phyloP scores from a whole-genome alignment of 2,329 filamentous ascomycete species.

The Aspergillus aculeatinus region DNA sequence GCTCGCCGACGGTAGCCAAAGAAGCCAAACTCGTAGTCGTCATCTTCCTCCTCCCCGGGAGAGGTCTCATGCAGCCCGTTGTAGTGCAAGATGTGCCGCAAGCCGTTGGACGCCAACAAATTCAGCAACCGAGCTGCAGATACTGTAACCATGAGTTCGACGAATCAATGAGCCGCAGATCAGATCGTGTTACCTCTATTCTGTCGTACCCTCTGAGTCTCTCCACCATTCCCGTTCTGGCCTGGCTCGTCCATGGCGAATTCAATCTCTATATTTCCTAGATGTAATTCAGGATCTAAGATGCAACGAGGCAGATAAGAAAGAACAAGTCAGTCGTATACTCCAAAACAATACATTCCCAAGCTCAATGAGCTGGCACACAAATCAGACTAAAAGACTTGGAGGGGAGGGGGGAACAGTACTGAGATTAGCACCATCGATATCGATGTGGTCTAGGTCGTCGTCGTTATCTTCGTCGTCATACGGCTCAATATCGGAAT shows the following conservation, averaged over 20 bases:
- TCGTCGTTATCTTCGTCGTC: conserved; percentile 39
- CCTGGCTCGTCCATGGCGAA: conserved; percentile 28
- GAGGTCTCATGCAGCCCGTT: conserved; percentile 29
- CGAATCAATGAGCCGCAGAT: background rate
- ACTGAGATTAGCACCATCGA: conserved; percentile 24
- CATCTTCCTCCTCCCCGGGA: conserved; percentile 29
- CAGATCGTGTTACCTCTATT: conserved; percentile 23
- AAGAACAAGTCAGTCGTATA: background rate
- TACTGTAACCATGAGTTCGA: conserved; percentile 23
- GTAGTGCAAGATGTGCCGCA: conserved; percentile 52
- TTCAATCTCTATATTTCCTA: conserved; percentile 31
- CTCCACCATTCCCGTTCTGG: conserved; percentile 17
- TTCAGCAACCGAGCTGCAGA: conserved; percentile 51
- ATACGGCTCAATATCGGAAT: conserved; percentile 39
- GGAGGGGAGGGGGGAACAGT: conserved; percentile 1
- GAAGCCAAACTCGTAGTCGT: conserved; percentile 29
- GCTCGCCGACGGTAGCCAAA: conserved; percentile 50
- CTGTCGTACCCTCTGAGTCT: conserved; percentile 13
- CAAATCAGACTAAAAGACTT: background rate
- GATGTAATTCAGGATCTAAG: conserved; percentile 14
- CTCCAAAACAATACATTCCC: background rate
- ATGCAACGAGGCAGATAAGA: background rate
- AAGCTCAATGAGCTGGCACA: background rate
- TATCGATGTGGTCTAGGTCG: conserved; percentile 24
- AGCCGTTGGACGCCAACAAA: conserved; percentile 53